These are phyloP conservation scores for Mortierella alpina DNA, from an alignment of 192 early-diverging fungal genomes.

Conservation along the genomic window DNA sequence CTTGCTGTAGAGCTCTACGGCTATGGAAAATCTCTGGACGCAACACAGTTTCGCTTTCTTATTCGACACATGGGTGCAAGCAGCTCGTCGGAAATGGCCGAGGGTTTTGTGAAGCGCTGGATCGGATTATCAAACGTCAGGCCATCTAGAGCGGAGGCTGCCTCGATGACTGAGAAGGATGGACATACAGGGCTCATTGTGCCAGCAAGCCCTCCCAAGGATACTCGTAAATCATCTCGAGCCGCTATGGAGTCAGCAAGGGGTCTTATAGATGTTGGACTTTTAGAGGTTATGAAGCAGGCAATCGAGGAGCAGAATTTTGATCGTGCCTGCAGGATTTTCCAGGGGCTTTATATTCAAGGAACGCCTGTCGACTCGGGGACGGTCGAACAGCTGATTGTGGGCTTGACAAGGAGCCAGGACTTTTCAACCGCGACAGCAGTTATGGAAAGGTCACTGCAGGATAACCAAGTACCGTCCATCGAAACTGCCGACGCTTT, in stretches of 20 bases:
- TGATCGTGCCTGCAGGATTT: constrained; percentile 14
- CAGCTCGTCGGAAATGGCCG: constrained; percentile 4
- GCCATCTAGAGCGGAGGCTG: not conserved
- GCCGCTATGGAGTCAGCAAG: too few species aligned
- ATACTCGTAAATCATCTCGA: not conserved
- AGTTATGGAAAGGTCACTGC: constrained; percentile 14
- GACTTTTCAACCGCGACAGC: constrained; percentile 14
- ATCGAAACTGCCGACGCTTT: constrained; percentile 27
- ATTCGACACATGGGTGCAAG: constrained; percentile 15
- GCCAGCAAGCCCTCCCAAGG: not conserved
- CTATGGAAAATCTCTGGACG: constrained; percentile 22
- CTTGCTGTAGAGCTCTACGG: constrained; percentile 12
- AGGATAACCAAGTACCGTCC: constrained; percentile 25
- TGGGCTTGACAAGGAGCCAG: constrained; percentile 5
- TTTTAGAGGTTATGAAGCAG: constrained; percentile 28
- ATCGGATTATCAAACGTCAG: constrained; percentile 7
- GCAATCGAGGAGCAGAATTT: constrained; percentile 13
- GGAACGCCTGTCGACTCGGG: constrained; percentile 2
- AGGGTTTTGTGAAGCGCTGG: constrained; percentile 22
- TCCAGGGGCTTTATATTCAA: not conserved
- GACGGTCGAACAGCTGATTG: constrained; percentile 11
- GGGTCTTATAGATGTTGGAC: constrained; percentile 22
- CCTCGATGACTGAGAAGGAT: not conserved
- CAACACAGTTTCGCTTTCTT: constrained; percentile 15
- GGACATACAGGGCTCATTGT: not conserved